phyloP scores from a whole-genome alignment of 495 filamentous ascomycete species.

The Aspergillus taichungensis region DNA sequence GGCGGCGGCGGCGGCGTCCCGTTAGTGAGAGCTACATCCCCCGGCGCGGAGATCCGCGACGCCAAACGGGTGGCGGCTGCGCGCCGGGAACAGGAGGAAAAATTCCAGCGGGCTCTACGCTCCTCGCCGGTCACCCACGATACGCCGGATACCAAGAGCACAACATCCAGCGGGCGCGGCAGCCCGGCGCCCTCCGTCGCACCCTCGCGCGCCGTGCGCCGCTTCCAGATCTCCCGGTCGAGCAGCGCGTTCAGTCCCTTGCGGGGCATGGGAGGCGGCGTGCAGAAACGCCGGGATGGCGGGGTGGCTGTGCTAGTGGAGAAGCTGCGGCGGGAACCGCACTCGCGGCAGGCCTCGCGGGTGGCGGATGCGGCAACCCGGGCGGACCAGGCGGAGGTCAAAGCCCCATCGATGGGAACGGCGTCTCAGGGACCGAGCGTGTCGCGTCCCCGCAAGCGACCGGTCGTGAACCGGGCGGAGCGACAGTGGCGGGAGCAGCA shows the following conservation, averaged over 20 bases:
- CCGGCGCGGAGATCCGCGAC: slow-evolving; percentile 37
- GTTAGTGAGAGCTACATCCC: slow-evolving; percentile 34
- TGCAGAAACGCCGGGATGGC: slow-evolving; percentile 32
- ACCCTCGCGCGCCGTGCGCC: slow-evolving; percentile 21
- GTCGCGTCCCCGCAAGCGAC: slow-evolving; percentile 28
- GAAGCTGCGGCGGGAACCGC: slow-evolving; percentile 28
- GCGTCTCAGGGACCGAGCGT: not conserved
- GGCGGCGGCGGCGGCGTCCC: slow-evolving; percentile 20
- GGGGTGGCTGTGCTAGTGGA: slow-evolving; percentile 36
- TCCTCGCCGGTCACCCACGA: slow-evolving; percentile 5
- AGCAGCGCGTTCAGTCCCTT: slow-evolving; percentile 19
- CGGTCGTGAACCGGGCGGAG: slow-evolving; percentile 37
- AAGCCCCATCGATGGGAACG: not conserved
- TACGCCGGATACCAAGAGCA: not conserved
- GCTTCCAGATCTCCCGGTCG: slow-evolving; percentile 36
- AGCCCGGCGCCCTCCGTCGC: slow-evolving; percentile 11
- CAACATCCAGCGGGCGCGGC: slow-evolving; percentile 6
- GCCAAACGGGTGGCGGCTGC: slow-evolving; percentile 23
- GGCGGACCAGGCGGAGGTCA: slow-evolving; percentile 2
- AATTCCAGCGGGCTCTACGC: slow-evolving; percentile 18
- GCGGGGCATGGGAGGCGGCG: slow-evolving; percentile 19
- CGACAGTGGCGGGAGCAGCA: slow-evolving; percentile 35
- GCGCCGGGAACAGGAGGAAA: slow-evolving; percentile 25
- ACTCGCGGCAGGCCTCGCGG: slow-evolving; percentile 34
- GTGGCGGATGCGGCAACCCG: slow-evolving; percentile 25